phyloP scores from a whole-genome alignment of 2,329 filamentous ascomycete genomes.

The Cercospora janseana region DNA sequence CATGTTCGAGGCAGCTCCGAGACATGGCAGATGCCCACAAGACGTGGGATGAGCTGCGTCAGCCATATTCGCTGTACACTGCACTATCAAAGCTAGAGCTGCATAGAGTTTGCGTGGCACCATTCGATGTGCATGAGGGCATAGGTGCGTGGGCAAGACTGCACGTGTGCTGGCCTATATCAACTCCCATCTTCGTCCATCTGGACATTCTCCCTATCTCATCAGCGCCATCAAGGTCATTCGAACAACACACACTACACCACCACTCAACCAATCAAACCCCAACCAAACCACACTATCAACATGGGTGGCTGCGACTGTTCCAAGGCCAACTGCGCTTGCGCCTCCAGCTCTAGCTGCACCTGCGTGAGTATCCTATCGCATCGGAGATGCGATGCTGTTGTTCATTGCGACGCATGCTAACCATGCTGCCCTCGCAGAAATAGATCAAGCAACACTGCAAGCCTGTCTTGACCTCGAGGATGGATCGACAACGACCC shows the following conservation, averaged over 20 bases:
- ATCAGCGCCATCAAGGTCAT: conserved; percentile 27
- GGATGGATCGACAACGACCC: conserved; percentile 18
- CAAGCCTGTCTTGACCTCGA: conserved; percentile 17
- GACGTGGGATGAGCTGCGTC: conserved; percentile 27
- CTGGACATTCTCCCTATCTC: conserved; percentile 17
- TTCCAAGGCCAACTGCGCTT: conserved; percentile 34
- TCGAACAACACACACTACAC: conserved; percentile 20
- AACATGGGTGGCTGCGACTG: conserved; percentile 37
- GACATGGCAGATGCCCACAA: conserved; percentile 19
- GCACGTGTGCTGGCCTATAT: conserved; percentile 23
- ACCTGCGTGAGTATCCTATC: conserved; percentile 31
- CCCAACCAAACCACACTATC: conserved; percentile 22
- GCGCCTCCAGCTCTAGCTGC: conserved; percentile 32
- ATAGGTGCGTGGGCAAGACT: conserved; percentile 11
- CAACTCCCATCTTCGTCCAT: conserved; percentile 19
- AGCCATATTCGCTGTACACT: conserved; percentile 17
- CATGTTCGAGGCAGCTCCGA: conserved; percentile 9
- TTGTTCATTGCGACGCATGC: neutral
- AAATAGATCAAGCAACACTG: conserved; percentile 15
- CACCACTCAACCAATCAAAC: conserved; percentile 23
- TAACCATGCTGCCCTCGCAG: conserved; percentile 6
- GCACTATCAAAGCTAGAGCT: conserved; percentile 22
- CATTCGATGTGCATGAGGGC: conserved; percentile 19
- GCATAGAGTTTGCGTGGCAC: conserved; percentile 25
- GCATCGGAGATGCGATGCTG: too few relatives aligned